Percentiles rank a stretch among this genome's conserved stretches.
Conservation (phyloP, 495 filamentous ascomycete genomes). For the Xylaria scruposa region DNA sequence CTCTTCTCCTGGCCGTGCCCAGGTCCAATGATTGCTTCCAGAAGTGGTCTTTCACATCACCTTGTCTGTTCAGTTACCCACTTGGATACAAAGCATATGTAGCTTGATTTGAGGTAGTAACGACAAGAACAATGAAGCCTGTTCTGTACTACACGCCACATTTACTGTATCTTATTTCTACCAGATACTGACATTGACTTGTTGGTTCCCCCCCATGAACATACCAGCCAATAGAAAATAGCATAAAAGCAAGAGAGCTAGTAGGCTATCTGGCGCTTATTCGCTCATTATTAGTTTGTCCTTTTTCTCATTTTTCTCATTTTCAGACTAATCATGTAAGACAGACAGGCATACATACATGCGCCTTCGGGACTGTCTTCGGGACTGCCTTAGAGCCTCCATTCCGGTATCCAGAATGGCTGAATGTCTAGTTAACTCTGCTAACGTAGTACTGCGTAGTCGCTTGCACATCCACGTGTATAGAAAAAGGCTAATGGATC, state of each 20-base stretch:
- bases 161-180: not conserved
- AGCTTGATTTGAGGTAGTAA: slow-evolving; percentile 16
- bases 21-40: not conserved
- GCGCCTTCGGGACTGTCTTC: not conserved
- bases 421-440: not conserved
- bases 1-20: slow-evolving; percentile 7
- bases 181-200: not conserved
- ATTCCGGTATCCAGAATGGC: not conserved
- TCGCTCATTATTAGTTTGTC: slow-evolving; percentile 5
- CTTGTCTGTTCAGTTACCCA: slow-evolving; percentile 8
- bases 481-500: slow-evolving; percentile 17
- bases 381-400: not conserved
- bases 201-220: not conserved
- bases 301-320: not conserved
- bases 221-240: not conserved
- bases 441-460: slow-evolving; percentile 6
- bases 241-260: not conserved
- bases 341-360: not conserved
- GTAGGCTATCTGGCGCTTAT: slow-evolving; percentile 9
- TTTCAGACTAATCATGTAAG: slow-evolving; percentile 17
- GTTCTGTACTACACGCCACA: slow-evolving; percentile 19
- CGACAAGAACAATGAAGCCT: not conserved
- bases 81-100: slow-evolving; percentile 14
- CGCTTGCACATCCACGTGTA: slow-evolving; percentile 23
- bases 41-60: slow-evolving; percentile 3